A percentile compares a stretch with the other conserved stretches of the same genome.
Evolutionary conservation across 2,329 filamentous ascomycete species (phyloP).

Genomic region (Dendryphion nanum): DNA sequence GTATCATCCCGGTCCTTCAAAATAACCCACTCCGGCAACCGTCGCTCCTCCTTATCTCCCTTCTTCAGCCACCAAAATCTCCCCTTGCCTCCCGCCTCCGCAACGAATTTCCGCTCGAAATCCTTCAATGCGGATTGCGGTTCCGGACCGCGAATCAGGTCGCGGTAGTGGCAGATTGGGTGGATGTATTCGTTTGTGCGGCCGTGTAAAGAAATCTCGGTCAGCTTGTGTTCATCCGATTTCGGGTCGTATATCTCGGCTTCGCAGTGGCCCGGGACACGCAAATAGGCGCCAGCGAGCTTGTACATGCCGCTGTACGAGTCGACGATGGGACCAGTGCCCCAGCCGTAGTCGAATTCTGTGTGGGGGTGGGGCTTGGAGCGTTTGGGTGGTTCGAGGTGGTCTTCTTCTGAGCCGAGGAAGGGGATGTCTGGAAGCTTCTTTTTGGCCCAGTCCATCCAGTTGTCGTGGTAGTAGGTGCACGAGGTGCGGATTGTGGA

Average conservation of each 20-base stretch:
- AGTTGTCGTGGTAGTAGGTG: constrained; percentile 27
- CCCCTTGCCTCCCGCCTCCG: constrained; percentile 10
- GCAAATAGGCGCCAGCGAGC: constrained; percentile 40
- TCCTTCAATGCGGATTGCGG: constrained; percentile 19
- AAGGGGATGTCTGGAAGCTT: constrained; percentile 21
- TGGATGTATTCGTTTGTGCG: constrained; percentile 54
- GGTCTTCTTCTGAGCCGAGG: constrained; percentile 16
- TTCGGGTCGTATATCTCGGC: constrained; percentile 27
- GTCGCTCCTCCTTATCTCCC: constrained; percentile 8
- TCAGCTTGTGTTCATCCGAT: constrained; percentile 34
- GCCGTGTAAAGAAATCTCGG: constrained; percentile 38
- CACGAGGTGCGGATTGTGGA: constrained; percentile 26
- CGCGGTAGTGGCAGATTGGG: constrained; percentile 35
- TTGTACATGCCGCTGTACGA: constrained; percentile 44
- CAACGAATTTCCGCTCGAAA: constrained; percentile 19
- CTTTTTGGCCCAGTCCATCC: constrained; percentile 10
- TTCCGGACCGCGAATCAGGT: constrained; percentile 22
- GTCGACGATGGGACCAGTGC: constrained; percentile 43
- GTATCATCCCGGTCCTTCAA: constrained; percentile 10
- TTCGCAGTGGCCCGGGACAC: constrained; percentile 47
- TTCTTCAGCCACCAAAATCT: constrained; percentile 30
- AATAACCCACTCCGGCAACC: constrained; percentile 32
- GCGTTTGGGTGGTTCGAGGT: constrained; percentile 18
- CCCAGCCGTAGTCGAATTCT: constrained; percentile 47
- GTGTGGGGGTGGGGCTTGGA: constrained; percentile 32